Evolutionary conservation across 371 early-diverging fungal species (phyloP), one percentile per base, ranked within the genome.

Genomic region (Saksenaea vasiformis): DNA sequence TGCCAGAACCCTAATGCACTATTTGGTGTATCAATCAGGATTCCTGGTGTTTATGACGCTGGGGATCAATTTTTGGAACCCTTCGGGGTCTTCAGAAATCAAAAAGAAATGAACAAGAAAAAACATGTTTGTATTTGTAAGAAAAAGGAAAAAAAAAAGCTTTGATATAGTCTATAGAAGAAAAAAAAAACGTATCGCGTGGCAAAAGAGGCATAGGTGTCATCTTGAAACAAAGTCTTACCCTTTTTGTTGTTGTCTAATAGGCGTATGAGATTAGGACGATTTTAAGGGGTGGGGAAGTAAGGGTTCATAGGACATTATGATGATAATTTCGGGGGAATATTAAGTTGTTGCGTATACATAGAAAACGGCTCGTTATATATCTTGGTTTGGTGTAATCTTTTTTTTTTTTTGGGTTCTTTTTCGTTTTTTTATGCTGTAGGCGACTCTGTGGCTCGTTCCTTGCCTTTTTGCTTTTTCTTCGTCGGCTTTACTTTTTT

Each of bases 41-140:
- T 37, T 60, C 28, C 15, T 44, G 5, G 35, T 54, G 27, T 60
- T 47, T 38, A 28, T 17, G 26, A 47, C 26, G 24, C 38, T 65
- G 22, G 51, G 51, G 44, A 43, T 60, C 60, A 60, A 55, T 60
- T 56, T 56, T 66, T 64, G 61, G 53, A 44, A 54, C 38, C 53
- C 47, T 60, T 65, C 47, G 38, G 60, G 38, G 51, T 36, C 27
- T 58, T n/a, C 15, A 63, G 28, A 58, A 64, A 8, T 34, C 36
- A 53, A 36, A n/a, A 22, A 24, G 47, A 59, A 51, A 58, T 17
- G 43, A 60, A 51, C 54, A 37, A 41, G 54, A 43, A 39, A 54
- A 54, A 53, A 14, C 17, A 10, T 22, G 17, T 8, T 47, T 47
- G 17, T 22, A 22, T 47, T 47, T 47, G 11, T 44, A 11, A 44